Evolutionary conservation across 148 eudicot species (phyloP), one percentile per base, ranked within the genome.

Genomic region (Dianthus caryophyllus): DNA sequence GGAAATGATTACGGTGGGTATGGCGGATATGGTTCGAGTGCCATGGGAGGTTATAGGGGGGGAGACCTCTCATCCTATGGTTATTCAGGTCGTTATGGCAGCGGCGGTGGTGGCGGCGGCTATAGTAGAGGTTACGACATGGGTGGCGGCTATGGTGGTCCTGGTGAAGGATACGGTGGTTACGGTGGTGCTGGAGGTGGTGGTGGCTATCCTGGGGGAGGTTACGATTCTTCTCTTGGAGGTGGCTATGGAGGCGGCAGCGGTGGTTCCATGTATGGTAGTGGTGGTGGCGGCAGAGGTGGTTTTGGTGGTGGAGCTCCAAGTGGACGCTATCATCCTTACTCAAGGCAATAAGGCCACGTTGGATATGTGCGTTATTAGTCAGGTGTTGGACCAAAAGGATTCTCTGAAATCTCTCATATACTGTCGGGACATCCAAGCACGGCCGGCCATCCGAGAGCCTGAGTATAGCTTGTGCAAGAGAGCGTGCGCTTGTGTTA

Each of bases 1-100:
- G 76, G 74, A 24, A 67, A 66, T 39, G 78, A 69, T 4, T 77
- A 71, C 22, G 84, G 79, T 13, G 79, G 76, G 39, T 84, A 76
- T 67, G 82, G 85, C 33, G 88, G 85, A 58, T 84, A 76, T 47
- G 83, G 64, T 60, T 81, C 85, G 0, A 73, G 80, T 36, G 67
- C 74, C 17, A 69, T 77, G 73, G 82, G 84, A 44, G 71, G 75
- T 18, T 83, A 83, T 11, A 71, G 83, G 67, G 68, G 79, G 73
- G 83, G 77, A 67, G 86, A 80, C 22, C 66, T 76, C 2, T 77
- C 82, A 13, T 66, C 74, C 10, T 76, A 73, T 53, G 84, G 84
- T n/a, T 83, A 82, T 60, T 71, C 78, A 4, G 65, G 80, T 26
- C 78, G 83, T 12, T 82, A 79, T 73, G 84, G 69, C 36, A 55